Conservation (phyloP, 2,329 filamentous ascomycete species). For the Fonsecaea multimorphosa region DNA sequence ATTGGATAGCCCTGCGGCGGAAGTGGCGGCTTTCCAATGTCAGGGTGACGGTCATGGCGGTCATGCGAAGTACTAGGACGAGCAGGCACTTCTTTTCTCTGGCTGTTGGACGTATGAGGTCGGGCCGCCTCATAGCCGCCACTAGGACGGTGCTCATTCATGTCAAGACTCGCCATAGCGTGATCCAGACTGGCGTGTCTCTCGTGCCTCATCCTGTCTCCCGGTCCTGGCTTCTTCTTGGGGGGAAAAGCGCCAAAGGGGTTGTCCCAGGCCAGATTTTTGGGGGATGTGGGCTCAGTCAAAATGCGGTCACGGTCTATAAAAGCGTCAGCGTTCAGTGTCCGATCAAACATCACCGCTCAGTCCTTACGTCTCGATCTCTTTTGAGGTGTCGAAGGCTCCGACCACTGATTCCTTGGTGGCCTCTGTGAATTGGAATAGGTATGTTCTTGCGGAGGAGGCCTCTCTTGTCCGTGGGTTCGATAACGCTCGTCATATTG, state of each 20-base stretch:
- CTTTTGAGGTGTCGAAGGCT: constrained; percentile 40
- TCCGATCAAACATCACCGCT: constrained; percentile 22
- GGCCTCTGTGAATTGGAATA: constrained; percentile 19
- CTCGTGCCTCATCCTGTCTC: constrained; percentile 45
- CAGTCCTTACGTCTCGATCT: constrained; percentile 40
- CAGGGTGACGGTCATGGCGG: constrained; percentile 24
- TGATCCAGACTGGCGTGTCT: constrained; percentile 39
- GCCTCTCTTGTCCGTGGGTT: constrained; percentile 28
- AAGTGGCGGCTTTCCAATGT: constrained; percentile 11
- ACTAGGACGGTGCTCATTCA: constrained; percentile 19
- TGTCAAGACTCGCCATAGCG: constrained; percentile 25
- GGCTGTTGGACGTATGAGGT: constrained; percentile 33
- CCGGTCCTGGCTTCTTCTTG: constrained; percentile 41
- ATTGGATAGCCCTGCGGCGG: constrained; percentile 20
- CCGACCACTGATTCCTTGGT: constrained; percentile 24
- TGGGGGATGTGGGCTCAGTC: constrained; percentile 46
- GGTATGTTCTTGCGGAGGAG: constrained; percentile 24
- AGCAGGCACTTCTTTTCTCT: constrained; percentile 23
- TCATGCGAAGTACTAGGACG: constrained; percentile 32
- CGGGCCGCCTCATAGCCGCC: constrained; percentile 20
- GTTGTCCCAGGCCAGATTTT: constrained; percentile 53
- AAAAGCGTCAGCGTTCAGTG: constrained; percentile 12
- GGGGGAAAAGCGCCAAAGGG: constrained; percentile 56
- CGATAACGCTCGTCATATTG: constrained; percentile 39
- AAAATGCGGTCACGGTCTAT: constrained; percentile 41